Base-by-base conservation (phyloP, 2,329 filamentous ascomycete genomes). In the Arthrobotrys musiformis region DNA sequence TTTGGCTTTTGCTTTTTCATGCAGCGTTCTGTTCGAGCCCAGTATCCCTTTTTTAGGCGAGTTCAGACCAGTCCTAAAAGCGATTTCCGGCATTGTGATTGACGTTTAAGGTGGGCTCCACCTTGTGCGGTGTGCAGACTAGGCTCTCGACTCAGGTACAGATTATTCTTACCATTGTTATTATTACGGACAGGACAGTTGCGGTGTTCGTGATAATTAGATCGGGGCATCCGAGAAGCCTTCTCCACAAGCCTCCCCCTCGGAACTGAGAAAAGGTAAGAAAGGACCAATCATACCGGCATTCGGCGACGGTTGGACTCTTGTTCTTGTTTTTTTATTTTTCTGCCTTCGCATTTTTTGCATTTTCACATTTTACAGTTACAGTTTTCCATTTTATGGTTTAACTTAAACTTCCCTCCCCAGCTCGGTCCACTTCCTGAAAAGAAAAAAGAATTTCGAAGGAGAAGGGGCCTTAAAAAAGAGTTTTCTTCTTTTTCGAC, bases 101-200 rank as follows among this genome's bases (percentile, higher is more conserved):
- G 73, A 77, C 66, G 66, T 70, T 77, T 70, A 63, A 24, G 70
- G 66, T 69, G 64, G 70, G 54, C 54, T 69, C 70, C 70, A 76
- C 70, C 62, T 67, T 42, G 52, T 46, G n/a, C n/a, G n/a, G 52
- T 42, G 52, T 46, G 52, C 70, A 63, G 70, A 22, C 72, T 67
- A 70, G 73, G 73, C 61, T 70, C 60, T 70, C 73, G 60, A 70
- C 66, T 77, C 73, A 76, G 72, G 73, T 70, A 77, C 73, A 61
- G 19, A 19, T 66, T 58, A 40, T 40, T 56, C n/a, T n/a, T n/a
- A n/a, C n/a, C n/a, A n/a, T n/a, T n/a, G n/a, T n/a, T n/a, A n/a
- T n/a, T n/a, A n/a, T n/a, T n/a, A n/a, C n/a, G n/a, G n/a, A 19
- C 50, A 56, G 50, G 50, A 56, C 35, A 56, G 28, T 56, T 56